Base-by-base conservation (phyloP, 1,284 basidiomycete genomes). In the Ceratobasidium sp. region DNA sequence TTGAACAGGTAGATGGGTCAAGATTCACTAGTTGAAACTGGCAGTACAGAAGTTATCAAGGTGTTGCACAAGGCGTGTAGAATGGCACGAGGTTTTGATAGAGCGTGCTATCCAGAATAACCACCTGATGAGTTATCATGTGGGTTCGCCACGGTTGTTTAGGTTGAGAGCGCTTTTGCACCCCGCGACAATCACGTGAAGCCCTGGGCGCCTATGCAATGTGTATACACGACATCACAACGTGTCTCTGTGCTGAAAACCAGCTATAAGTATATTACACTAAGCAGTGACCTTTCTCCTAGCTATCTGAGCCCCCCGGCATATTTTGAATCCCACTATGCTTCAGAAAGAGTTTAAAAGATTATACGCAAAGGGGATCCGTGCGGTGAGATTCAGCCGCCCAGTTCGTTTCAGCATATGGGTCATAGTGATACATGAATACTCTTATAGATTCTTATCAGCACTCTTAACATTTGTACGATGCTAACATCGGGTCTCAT, bases 401-500 rank as follows among this genome's bases (percentile, higher is more conserved):
- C 40, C n/a, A 40, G 63, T 42, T 26, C 3, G 56, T 85, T 88
- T 28, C 85, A 86, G 61, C 84, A 85, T 0, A 86, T 90, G 81
- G 88, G 88, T 81, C 86, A 89, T 79, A 84, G 88, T 58, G 85
- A 86, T 49, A 87, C 15, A 7, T 55, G 18, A 23, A 40, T 26
- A 40, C 26, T 39, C 3, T 26, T 61, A 20, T 76, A 97, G 95
- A 88, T 95, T 58, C 89, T 97, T 18, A 90, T 96, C 42, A 97
- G 98, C 88, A 86, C 93, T 39, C 91, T 99, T 83, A 97, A 97
- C 85, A 96, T 98, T 86, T 91, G 95, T 20, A 93, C 93, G 10
- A 95, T 98, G 79, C 90, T 98, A 71, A 92, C 96, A 1, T 96
- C 95, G 3, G 96, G 96, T 0, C 88, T 99, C 61, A 97, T 98